A percentile compares a stretch with the other conserved stretches of the same genome.
phyloP scores from a whole-genome alignment of 202 grass and related monocot species.

The Musa balbisiana region DNA sequence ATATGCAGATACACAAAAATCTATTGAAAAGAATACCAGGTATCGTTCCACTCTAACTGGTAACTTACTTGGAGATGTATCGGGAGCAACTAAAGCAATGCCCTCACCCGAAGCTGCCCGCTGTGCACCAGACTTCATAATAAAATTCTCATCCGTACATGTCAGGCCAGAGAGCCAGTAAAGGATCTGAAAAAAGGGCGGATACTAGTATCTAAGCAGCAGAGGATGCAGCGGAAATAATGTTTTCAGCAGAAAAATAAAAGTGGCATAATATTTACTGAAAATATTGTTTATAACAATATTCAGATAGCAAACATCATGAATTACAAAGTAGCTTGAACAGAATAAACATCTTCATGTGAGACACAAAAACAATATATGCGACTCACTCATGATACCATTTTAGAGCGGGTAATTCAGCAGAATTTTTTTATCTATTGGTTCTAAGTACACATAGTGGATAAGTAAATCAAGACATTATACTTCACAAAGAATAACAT shows the following conservation, averaged over 20 bases:
- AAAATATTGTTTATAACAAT: neutral
- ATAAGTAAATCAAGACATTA: neutral
- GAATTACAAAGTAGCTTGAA: neutral
- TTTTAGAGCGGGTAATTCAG: too few species aligned
- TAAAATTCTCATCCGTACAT: slow-evolving; percentile 84
- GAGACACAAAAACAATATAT: too few species aligned
- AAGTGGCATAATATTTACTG: too few species aligned
- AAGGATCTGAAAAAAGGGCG: slow-evolving; percentile 44
- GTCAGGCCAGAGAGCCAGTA: slow-evolving; percentile 87
- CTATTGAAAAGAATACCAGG: neutral
- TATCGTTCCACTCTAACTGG: neutral
- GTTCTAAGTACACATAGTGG: neutral
- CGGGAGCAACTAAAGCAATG: slow-evolving; percentile 63
- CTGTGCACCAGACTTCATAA: slow-evolving; percentile 78
- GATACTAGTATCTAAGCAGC: neutral
- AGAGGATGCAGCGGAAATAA: neutral
- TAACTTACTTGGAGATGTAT: slow-evolving; percentile 81
- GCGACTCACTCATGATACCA: too few species aligned
- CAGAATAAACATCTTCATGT: too few species aligned
- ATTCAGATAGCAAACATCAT: neutral
- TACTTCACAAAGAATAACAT: neutral
- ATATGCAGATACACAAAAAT: neutral
- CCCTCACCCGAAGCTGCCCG: slow-evolving; percentile 56
- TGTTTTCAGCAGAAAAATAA: neutral
- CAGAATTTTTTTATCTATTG: neutral